A percentile compares a stretch with the other conserved stretches of the same genome.
Evolutionary conservation across 352 stramenopile genomes (phyloP).

Genomic region (Globisporangium echinulatum): DNA sequence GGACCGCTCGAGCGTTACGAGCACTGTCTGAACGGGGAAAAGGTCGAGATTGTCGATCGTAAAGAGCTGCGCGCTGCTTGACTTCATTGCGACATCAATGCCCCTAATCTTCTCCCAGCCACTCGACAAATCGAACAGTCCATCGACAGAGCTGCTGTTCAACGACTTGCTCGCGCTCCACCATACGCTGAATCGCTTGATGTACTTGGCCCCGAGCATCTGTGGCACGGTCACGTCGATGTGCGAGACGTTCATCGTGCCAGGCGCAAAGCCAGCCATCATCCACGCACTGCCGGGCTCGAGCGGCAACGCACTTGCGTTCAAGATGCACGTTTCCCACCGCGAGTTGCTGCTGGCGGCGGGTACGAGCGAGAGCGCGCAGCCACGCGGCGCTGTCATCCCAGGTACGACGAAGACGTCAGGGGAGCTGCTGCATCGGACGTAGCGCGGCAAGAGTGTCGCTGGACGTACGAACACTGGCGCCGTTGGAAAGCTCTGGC

Average conservation of each 20-base stretch:
- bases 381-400: neutral
- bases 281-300: constrained; percentile 45
- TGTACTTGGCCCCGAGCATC: constrained; percentile 39
- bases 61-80: constrained; percentile 30
- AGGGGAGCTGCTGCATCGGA: constrained; percentile 26
- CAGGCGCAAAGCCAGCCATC: constrained; percentile 35
- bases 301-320: constrained; percentile 21
- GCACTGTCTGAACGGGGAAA: constrained; percentile 17
- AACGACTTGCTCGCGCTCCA: constrained; percentile 23
- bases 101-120: constrained; percentile 33
- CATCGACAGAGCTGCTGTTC: constrained; percentile 1
- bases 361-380: constrained; percentile 14
- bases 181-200: constrained; percentile 41
- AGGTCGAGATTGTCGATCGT: constrained; percentile 21
- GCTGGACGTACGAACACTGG: constrained; percentile 22
- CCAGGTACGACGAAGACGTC: constrained; percentile 15
- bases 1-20: constrained; percentile 45
- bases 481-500: constrained; percentile 32
- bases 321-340: constrained; percentile 40
- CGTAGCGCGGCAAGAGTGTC: constrained; percentile 17
- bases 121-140: constrained; percentile 24
- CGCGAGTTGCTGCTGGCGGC: neutral
- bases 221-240: constrained; percentile 33
- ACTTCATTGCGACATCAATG: constrained; percentile 35
- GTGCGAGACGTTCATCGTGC: constrained; percentile 25